These are phyloP conservation scores for Wickerhamomyces sp. DNA, from an alignment of 1,139 yeast species.

Conservation along the genomic window DNA sequence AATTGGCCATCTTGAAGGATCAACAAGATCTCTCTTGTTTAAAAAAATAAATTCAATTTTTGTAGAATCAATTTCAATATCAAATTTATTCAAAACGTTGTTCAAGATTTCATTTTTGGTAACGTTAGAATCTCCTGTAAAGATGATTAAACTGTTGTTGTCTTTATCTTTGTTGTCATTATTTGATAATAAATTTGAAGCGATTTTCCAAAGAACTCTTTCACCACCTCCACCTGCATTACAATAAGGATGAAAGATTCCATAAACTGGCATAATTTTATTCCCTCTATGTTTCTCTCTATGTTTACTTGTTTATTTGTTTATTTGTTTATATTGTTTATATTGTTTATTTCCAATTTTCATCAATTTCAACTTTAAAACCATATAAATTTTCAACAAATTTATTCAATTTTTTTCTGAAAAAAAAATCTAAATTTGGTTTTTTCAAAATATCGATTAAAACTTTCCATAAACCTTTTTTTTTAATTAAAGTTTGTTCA, in stretches of 20 bases:
- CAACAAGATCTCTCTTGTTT: constrained; percentile 57
- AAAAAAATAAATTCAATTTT: constrained; percentile 73
- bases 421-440: constrained; percentile 24
- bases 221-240: constrained; percentile 99
- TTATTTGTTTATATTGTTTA: too few relatives aligned
- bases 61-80: constrained; percentile 44
- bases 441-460: constrained; percentile 27
- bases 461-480: constrained; percentile 26
- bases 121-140: constrained; percentile 61
- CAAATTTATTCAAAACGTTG: constrained; percentile 61
- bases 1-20: constrained; percentile 68
- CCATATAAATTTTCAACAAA: constrained; percentile 22
- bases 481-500: constrained; percentile 22
- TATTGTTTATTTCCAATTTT: constrained; percentile 22
- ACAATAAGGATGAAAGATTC: constrained; percentile 94
- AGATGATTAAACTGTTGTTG: constrained; percentile 57
- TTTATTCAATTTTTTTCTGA: constrained; percentile 15
- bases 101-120: constrained; percentile 46
- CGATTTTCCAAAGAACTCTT: constrained; percentile 91
- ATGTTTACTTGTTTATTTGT: too few relatives aligned
- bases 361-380: constrained; percentile 11
- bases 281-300: too few relatives aligned
- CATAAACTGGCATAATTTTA: constrained; percentile 34
- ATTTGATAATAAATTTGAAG: too few relatives aligned
- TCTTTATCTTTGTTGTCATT: constrained; percentile 55